Percentiles rank a stretch among this genome's conserved stretches.
Conservation (phyloP, 805 yeast genomes). For the Starmera amethionina region DNA sequence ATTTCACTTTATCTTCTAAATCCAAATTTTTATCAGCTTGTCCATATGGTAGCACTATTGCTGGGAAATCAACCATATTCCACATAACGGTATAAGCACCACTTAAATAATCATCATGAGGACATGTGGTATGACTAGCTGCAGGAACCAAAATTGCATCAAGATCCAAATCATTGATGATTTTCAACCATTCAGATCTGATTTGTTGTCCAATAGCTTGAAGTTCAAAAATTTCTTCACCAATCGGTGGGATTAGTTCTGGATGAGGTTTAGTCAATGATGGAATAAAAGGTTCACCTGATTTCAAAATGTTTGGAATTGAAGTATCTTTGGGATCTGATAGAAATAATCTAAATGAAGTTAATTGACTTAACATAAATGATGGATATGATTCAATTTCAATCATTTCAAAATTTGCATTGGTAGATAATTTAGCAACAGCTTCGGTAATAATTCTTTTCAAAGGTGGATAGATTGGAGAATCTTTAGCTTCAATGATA, state of each 20-base stretch:
- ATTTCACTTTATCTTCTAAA: background rate
- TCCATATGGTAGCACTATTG: conserved; percentile 27
- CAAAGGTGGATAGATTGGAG: no score
- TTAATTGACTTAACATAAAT: no score
- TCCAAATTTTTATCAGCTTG: background rate
- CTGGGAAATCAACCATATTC: conserved; percentile 27
- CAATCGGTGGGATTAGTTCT: conserved; percentile 10
- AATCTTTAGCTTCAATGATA: no score
- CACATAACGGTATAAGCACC: conserved; percentile 30
- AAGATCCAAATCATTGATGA: conserved; percentile 19
- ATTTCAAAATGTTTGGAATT: background rate
- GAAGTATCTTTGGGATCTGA: background rate
- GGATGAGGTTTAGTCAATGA: background rate
- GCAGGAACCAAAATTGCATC: conserved; percentile 35
- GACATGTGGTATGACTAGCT: conserved; percentile 24
- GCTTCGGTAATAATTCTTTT: no score
- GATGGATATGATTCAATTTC: no score
- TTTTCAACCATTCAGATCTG: conserved; percentile 4
- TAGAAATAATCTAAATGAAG: conserved; percentile 3
- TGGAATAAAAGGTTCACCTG: background rate
- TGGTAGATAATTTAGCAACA: no score
- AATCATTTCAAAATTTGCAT: no score
- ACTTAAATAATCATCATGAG: background rate
- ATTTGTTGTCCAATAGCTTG: conserved; percentile 17
- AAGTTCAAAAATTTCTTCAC: conserved; percentile 24